Base-by-base conservation (phyloP, 306 rosid genomes). In the Rosa rugosa region DNA sequence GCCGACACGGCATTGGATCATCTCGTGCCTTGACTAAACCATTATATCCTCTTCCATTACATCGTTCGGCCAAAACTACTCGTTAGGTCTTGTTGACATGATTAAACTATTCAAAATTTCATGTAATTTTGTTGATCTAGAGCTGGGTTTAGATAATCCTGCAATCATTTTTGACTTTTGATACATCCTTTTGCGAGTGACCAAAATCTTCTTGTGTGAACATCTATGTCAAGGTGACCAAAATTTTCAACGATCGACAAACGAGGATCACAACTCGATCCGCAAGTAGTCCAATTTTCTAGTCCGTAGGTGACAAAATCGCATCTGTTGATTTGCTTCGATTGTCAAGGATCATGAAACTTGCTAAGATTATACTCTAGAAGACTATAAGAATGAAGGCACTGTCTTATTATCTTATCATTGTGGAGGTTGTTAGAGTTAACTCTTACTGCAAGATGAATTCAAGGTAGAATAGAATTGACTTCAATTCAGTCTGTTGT, bases 1-100 rank as follows among this genome's bases (percentile, higher is more conserved):
- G 78, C 69, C 14, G 69, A 73, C 77, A n/a, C 66, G 66, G 72
- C 72, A 20, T 41, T n/a, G 25, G 47, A 20, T 68, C 31, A 20
- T 20, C 72, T 22, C 42, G 38, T 41, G 69, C 42, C 1, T 42
- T 41, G 78, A 75, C 69, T 27, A 42, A 38, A 38, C 23, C n/a
- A n/a, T 40, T 8, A 7, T 41, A 53, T 73, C 50, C 14, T 34
- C 27, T 36, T 53, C 5, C 65, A 45, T 22, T 14, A 3, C 34
- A 45, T 69, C 7, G 23, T 20, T 14, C 25, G 4, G 49, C 20
- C 45, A 7, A n/a, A 53, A 11, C 40, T 41, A n/a, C 40, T 54
- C 50, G 40, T 38, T 14, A 20, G 23, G 38, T 6, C 13, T 36
- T 5, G 22, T 54, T n/a, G 67, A 73, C 51, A 6, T 41, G 54